A percentile compares a stretch with the other conserved stretches of the same genome.
phyloP scores from a whole-genome alignment of 2,329 filamentous ascomycete species.

The Claviceps cyperi region DNA sequence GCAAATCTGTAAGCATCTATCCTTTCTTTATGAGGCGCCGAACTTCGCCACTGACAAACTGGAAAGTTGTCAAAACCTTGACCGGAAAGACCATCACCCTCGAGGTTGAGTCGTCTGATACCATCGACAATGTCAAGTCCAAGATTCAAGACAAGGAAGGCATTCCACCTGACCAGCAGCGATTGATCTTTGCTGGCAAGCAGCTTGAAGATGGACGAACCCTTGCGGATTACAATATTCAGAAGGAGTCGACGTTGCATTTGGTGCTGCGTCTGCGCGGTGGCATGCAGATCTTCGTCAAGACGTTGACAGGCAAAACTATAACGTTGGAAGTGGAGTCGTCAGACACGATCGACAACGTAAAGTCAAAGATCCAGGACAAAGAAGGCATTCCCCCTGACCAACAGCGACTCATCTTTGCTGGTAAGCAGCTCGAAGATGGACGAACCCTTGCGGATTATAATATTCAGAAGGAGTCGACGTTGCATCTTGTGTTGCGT shows the following conservation, averaged over 20 bases:
- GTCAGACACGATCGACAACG: conserved; percentile 84
- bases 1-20: conserved; percentile 44
- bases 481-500: conserved; percentile 66
- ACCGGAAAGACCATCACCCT: conserved; percentile 92
- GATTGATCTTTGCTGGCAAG: conserved; percentile 89
- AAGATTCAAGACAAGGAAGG: conserved; percentile 99
- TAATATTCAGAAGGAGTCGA: conserved; percentile 91
- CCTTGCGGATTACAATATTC: conserved; percentile 85
- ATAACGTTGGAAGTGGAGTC: conserved; percentile 87
- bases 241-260: conserved; percentile 81
- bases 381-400: conserved; percentile 91
- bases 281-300: conserved; percentile 83
- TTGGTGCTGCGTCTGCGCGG: conserved; percentile 77
- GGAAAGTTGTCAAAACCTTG: conserved; percentile 57
- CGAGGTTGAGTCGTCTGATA: conserved; percentile 78
- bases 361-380: conserved; percentile 86
- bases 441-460: conserved; percentile 85
- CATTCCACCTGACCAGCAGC: conserved; percentile 90
- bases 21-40: background rate
- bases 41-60: background rate
- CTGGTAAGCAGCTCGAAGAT: conserved; percentile 86
- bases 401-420: conserved; percentile 87
- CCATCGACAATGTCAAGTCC: conserved; percentile 90
- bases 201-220: conserved; percentile 90
- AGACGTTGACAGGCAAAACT: conserved; percentile 82